Percentiles rank a stretch among this genome's conserved stretches.
Evolutionary conservation across 768 basidiomycete species (phyloP).

Genomic region (Leccinum subgranulosum): DNA sequence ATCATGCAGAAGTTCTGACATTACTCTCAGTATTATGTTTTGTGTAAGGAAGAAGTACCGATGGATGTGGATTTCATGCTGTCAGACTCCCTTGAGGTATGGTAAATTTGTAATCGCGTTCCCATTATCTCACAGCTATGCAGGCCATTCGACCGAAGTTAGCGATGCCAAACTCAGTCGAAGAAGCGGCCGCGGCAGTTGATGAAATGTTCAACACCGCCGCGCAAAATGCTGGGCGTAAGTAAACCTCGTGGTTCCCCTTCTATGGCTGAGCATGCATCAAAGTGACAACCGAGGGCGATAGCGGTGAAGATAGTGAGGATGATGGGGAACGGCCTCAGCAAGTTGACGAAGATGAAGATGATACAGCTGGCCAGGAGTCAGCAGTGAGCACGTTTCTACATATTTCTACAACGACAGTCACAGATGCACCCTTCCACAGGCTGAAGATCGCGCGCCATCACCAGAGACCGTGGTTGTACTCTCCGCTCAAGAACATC

Average conservation of each 20-base stretch:
- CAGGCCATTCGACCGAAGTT: constrained; percentile 88
- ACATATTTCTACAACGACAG: neutral
- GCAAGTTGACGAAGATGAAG: constrained; percentile 64
- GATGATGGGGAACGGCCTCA: constrained; percentile 37
- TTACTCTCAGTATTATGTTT: constrained; percentile 64
- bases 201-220: constrained; percentile 83
- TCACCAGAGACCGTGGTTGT: constrained; percentile 83
- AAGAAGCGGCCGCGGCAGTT: constrained; percentile 83
- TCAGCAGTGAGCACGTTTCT: constrained; percentile 46
- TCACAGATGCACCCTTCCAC: neutral
- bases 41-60: constrained; percentile 86
- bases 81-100: constrained; percentile 87
- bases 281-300: constrained; percentile 34
- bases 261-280: constrained; percentile 15
- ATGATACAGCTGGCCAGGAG: constrained; percentile 45
- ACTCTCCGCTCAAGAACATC: constrained; percentile 63
- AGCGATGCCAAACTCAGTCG: constrained; percentile 64
- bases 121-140: constrained; percentile 1
- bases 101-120: constrained; percentile 5
- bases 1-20: constrained; percentile 3
- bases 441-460: constrained; percentile 64
- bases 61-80: constrained; percentile 99
- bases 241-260: constrained; percentile 17
- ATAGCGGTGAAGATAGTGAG: constrained; percentile 56
- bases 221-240: constrained; percentile 58